Conservation (phyloP, 441 rosid genomes). For the Euphorbia celastroides region DNA sequence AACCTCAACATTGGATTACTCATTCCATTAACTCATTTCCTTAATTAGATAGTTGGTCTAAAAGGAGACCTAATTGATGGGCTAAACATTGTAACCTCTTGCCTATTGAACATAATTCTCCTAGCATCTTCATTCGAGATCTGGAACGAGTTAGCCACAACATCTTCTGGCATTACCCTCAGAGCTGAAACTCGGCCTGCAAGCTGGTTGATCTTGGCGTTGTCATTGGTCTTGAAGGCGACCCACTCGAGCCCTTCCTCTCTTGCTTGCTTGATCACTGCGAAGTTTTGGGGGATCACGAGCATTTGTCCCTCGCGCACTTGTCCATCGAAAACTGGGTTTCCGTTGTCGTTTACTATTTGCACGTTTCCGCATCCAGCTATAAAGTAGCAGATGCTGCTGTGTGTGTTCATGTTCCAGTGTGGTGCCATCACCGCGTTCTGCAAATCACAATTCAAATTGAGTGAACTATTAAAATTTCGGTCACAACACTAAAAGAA, state of each 20-base stretch:
- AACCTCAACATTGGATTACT: too few relatives aligned
- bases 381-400: slow-evolving; percentile 1
- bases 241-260: slow-evolving; percentile 46
- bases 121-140: slow-evolving; percentile 44
- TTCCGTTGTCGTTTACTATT: slow-evolving; percentile 1
- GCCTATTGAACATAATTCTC: slow-evolving; percentile 22
- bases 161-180: slow-evolving; percentile 47
- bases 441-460: not conserved
- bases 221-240: slow-evolving; percentile 56
- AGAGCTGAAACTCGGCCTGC: slow-evolving; percentile 47
- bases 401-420: not conserved
- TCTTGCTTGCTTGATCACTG: slow-evolving; percentile 44
- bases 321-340: not conserved
- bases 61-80: slow-evolving; percentile 10
- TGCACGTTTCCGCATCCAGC: not conserved
- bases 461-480: too few relatives aligned
- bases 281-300: slow-evolving; percentile 53
- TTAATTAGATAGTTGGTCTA: too few relatives aligned
- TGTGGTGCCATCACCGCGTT: not conserved
- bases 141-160: slow-evolving; percentile 44
- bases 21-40: too few relatives aligned
- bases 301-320: slow-evolving; percentile 15
- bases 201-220: slow-evolving; percentile 40
- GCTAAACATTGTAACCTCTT: slow-evolving; percentile 15
- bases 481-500: too few relatives aligned